These are phyloP conservation scores for Podospora pseudopauciseta DNA, from an alignment of 495 filamentous ascomycete species.

Conservation along the genomic window DNA sequence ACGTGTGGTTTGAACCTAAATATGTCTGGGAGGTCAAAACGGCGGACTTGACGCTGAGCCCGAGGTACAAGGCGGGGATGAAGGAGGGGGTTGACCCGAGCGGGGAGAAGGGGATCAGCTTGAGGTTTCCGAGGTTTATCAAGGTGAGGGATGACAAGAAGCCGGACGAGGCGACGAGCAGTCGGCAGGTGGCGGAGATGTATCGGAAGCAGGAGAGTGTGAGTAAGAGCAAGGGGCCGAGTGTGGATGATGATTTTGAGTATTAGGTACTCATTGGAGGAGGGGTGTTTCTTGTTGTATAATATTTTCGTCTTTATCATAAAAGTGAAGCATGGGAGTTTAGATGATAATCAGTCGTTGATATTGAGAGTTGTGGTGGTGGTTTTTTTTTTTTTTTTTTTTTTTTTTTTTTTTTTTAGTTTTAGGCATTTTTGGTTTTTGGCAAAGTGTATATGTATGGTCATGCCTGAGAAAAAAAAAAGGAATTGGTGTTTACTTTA, in stretches of 20 bases:
- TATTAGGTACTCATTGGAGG: slow-evolving; percentile 52
- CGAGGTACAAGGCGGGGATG: slow-evolving; percentile 79
- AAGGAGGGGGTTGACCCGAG: slow-evolving; percentile 62
- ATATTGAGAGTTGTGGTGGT: not conserved
- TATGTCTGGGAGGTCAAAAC: slow-evolving; percentile 98
- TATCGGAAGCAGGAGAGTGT: slow-evolving; percentile 92
- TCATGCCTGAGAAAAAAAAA: no score
- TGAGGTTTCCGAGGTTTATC: slow-evolving; percentile 91
- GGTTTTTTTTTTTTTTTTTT: not conserved
- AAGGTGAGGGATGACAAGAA: slow-evolving; percentile 91
- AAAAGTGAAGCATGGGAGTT: not conserved
- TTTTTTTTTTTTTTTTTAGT: no score
- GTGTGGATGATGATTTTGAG: slow-evolving; percentile 97
- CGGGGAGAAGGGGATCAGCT: slow-evolving; percentile 77
- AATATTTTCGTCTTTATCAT: not conserved
- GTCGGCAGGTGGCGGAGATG: slow-evolving; percentile 87
- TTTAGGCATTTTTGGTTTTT: no score
- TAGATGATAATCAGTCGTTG: not conserved
- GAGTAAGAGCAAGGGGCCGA: slow-evolving; percentile 66
- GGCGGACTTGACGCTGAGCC: slow-evolving; percentile 88
- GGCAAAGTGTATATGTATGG: no score
- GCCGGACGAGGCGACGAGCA: slow-evolving; percentile 82
- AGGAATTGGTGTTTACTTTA: no score
- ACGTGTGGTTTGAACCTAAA: slow-evolving; percentile 96
- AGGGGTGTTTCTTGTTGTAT: not conserved